Percentiles rank a stretch among this genome's conserved stretches.
Evolutionary conservation across 441 rosid genomes (phyloP).

Genomic region (Croton setiger): DNA sequence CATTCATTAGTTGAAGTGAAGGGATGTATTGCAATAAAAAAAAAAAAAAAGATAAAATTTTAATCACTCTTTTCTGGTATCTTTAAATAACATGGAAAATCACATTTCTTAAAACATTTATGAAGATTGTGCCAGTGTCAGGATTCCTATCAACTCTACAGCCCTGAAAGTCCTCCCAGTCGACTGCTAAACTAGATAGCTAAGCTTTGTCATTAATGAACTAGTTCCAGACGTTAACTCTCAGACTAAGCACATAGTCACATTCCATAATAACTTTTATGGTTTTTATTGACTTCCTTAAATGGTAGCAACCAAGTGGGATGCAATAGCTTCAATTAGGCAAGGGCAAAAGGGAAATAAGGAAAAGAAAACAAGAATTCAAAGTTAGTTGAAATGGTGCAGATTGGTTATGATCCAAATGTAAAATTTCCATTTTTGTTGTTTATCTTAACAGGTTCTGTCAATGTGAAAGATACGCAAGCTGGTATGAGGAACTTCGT

Average conservation of each 20-base stretch:
- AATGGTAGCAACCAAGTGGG: no score
- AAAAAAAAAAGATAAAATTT: background rate
- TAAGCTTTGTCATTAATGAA: background rate
- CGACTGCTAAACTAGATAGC: background rate
- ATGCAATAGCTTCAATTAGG: no score
- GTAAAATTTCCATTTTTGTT: background rate
- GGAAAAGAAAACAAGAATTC: background rate
- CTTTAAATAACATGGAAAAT: background rate
- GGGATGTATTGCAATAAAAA: background rate
- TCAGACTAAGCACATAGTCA: background rate
- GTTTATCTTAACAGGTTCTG: conserved; percentile 25
- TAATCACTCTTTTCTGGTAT: background rate
- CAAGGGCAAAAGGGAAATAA: no score
- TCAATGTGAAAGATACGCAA: conserved; percentile 17
- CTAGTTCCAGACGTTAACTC: background rate
- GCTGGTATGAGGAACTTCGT: conserved; percentile 20
- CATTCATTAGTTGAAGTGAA: background rate
- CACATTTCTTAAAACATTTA: background rate
- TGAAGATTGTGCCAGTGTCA: background rate
- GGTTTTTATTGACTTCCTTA: background rate
- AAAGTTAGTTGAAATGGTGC: background rate
- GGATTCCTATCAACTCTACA: background rate
- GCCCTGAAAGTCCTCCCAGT: background rate
- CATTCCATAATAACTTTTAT: background rate
- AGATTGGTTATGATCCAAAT: background rate